These are phyloP conservation scores for Mucor racemosus DNA, from an alignment of 371 early-diverging fungal genomes.

Conservation along the genomic window DNA sequence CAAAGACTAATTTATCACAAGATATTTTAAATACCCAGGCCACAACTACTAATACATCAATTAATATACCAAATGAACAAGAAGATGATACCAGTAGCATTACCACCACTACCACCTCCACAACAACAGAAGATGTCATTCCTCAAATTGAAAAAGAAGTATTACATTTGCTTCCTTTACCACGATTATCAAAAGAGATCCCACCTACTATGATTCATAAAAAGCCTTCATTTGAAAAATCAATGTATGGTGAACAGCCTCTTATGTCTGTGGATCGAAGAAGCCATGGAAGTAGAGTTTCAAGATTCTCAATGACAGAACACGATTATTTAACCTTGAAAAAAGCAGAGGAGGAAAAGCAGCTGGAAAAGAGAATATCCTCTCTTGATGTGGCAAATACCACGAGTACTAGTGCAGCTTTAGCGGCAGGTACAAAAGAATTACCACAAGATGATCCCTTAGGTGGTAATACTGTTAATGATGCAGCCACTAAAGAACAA, in stretches of 20 bases:
- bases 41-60: not conserved
- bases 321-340: conserved; percentile 13
- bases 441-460: no score
- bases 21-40: not conserved
- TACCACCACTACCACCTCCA: no score
- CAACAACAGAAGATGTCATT: conserved; percentile 4
- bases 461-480: no score
- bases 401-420: not conserved
- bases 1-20: not conserved
- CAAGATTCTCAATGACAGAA: conserved; percentile 16
- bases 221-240: conserved; percentile 16
- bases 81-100: not conserved
- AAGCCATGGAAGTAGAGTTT: not conserved
- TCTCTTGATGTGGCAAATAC: not conserved
- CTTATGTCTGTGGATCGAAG: not conserved
- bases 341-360: not conserved
- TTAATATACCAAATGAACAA: not conserved
- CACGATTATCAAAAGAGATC: conserved; percentile 22
- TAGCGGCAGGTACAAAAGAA: no score
- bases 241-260: conserved; percentile 22
- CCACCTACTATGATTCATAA: conserved; percentile 23
- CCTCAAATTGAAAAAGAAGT: conserved; percentile 26
- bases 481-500: not conserved
- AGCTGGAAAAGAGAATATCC: conserved; percentile 57
- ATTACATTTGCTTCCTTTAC: conserved; percentile 19